phyloP scores from a whole-genome alignment of 2,329 filamentous ascomycete species.

The Sclerotinia spermophila region DNA sequence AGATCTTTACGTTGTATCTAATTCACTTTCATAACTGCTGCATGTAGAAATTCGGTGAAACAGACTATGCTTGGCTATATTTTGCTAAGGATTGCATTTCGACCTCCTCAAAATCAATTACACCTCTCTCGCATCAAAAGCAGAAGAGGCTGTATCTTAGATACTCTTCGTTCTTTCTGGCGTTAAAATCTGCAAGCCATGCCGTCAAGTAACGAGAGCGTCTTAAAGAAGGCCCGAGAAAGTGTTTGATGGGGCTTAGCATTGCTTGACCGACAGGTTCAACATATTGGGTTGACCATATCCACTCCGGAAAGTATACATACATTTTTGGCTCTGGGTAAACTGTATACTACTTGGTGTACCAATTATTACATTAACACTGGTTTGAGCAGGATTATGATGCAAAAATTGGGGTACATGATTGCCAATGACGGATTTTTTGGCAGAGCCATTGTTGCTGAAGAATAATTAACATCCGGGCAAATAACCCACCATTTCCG shows the following conservation, averaged over 20 bases:
- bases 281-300: too few species aligned
- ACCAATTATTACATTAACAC: too few species aligned
- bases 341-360: too few species aligned
- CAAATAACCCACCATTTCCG: too few species aligned
- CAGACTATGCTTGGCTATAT: not conserved
- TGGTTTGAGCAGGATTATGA: too few species aligned
- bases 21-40: not conserved
- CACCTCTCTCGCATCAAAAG: not conserved
- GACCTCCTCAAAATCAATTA: not conserved
- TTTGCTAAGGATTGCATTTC: not conserved
- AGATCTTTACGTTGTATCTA: not conserved
- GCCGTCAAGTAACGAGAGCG: not conserved
- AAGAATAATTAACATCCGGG: too few species aligned
- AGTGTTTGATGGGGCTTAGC: too few species aligned
- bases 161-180: not conserved
- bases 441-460: too few species aligned
- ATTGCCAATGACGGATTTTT: too few species aligned
- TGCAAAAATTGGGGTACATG: too few species aligned
- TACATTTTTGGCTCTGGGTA: too few species aligned
- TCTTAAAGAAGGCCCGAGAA: not conserved
- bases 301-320: too few species aligned
- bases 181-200: rapidly evolving
- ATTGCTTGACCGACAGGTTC: not conserved
- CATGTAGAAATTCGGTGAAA: not conserved
- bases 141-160: not conserved